Evolutionary conservation across 2,329 filamentous ascomycete genomes (phyloP).

Genomic region (Pseudocercospora macadamiae): DNA sequence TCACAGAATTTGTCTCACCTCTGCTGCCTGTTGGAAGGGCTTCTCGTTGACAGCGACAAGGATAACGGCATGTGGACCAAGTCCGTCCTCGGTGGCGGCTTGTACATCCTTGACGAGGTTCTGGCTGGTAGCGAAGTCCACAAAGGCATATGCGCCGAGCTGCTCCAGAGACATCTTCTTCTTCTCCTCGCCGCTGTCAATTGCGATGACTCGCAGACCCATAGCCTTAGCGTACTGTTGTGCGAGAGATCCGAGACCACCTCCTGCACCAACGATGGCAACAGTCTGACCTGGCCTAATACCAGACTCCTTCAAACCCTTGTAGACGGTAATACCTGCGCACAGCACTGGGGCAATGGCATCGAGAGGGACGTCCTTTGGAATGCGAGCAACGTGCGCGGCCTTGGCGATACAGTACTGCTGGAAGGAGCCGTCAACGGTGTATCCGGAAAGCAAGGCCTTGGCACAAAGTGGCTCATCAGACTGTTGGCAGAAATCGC

Average conservation of each 20-base stretch:
- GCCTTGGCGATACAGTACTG: constrained; percentile 89
- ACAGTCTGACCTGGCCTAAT: constrained; percentile 74
- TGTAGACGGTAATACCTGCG: constrained; percentile 80
- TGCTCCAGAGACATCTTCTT: constrained; percentile 64
- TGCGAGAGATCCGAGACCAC: constrained; percentile 77
- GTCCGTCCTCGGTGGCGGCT: constrained; percentile 74
- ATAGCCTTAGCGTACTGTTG: constrained; percentile 90
- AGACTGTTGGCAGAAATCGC: constrained; percentile 77
- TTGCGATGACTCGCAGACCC: constrained; percentile 78
- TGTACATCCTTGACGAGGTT: constrained; percentile 85
- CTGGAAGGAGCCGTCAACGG: constrained; percentile 90
- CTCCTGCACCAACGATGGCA: constrained; percentile 83
- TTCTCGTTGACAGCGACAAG: constrained; percentile 85
- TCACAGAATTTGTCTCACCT: constrained; percentile 36
- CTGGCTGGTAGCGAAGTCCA: constrained; percentile 78
- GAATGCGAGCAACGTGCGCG: constrained; percentile 79
- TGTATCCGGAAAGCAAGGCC: constrained; percentile 82
- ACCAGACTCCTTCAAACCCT: constrained; percentile 83
- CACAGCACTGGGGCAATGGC: constrained; percentile 79
- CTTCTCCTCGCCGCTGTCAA: constrained; percentile 85
- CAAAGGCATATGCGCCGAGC: constrained; percentile 71
- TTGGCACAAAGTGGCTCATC: constrained; percentile 83
- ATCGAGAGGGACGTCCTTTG: constrained; percentile 75
- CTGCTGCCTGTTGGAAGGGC: constrained; percentile 92
- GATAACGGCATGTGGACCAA: constrained; percentile 85